These are phyloP conservation scores for Capillidium rhysosporum DNA, from an alignment of 371 early-diverging fungal genomes.

Conservation along the genomic window DNA sequence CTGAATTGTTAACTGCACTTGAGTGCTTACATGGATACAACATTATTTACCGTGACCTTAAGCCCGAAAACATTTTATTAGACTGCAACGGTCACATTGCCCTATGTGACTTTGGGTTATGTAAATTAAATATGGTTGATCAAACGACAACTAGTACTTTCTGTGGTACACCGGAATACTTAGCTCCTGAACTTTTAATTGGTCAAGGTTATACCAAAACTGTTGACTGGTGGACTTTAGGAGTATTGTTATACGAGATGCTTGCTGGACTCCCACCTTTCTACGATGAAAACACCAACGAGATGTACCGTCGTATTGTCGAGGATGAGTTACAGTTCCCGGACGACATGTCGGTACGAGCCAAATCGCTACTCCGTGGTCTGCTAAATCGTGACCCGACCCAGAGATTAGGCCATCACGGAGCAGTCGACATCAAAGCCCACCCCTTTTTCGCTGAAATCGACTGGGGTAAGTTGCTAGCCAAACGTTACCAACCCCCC, in stretches of 20 bases:
- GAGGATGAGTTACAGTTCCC: slow-evolving; percentile 68
- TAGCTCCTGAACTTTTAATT: slow-evolving; percentile 90
- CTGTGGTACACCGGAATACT: slow-evolving; percentile 98
- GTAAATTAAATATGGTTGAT: slow-evolving; percentile 88
- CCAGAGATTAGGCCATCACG: slow-evolving; percentile 62
- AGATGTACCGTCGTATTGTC: slow-evolving; percentile 88
- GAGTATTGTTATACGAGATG: slow-evolving; percentile 93
- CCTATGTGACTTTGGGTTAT: slow-evolving; percentile 94
- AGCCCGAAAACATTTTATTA: slow-evolving; percentile 94
- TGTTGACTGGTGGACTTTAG: slow-evolving; percentile 98
- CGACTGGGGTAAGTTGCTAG: slow-evolving; percentile 70
- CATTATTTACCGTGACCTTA: slow-evolving; percentile 79
- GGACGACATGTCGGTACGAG: slow-evolving; percentile 56
- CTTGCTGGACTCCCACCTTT: slow-evolving; percentile 86
- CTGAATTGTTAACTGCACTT: slow-evolving; percentile 55
- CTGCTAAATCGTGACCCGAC: slow-evolving; percentile 68
- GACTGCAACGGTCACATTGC: slow-evolving; percentile 93
- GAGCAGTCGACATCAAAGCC: slow-evolving; percentile 70
- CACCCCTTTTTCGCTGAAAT: slow-evolving; percentile 88
- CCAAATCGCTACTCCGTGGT: slow-evolving; percentile 47
- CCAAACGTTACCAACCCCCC: slow-evolving; percentile 76
- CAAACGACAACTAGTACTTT: slow-evolving; percentile 86
- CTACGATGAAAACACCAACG: slow-evolving; percentile 87
- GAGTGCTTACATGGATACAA: slow-evolving; percentile 77
- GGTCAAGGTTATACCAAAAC: slow-evolving; percentile 86